These are phyloP conservation scores for Meyerozyma elateridarum DNA, from an alignment of 1,139 yeast genomes.

Conservation along the genomic window DNA sequence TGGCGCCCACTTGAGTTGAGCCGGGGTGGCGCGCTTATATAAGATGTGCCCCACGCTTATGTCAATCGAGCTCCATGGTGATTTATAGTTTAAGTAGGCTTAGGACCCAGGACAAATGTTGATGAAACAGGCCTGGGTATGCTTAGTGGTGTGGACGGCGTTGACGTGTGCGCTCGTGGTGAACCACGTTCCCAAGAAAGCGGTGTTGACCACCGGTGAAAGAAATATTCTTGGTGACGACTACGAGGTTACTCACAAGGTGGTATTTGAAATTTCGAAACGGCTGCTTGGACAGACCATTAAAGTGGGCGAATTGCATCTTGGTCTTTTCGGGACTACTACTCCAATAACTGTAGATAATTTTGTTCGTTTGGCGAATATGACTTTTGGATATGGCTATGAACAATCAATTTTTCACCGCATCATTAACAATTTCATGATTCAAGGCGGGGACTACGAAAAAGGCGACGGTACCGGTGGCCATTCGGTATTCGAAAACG, in stretches of 20 bases:
- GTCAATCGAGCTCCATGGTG: too few species aligned
- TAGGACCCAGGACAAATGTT: too few species aligned
- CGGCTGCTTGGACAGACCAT: conserved; percentile 3
- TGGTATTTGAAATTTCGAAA: conserved; percentile 9
- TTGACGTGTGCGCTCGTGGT: background rate
- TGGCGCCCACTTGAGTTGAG: too few species aligned
- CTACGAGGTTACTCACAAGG: conserved; percentile 12
- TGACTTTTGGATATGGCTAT: conserved; percentile 35
- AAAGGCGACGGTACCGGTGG: conserved; percentile 27
- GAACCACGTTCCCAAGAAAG: background rate
- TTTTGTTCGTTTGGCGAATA: conserved; percentile 29
- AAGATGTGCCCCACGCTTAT: too few species aligned
- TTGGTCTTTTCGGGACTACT: conserved; percentile 20
- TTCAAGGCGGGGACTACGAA: conserved; percentile 38
- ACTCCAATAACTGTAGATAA: conserved; percentile 38
- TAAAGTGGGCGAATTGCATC: conserved; percentile 16
- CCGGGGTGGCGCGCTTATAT: too few species aligned
- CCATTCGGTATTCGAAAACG: conserved; percentile 23
- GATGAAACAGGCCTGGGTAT: too few species aligned
- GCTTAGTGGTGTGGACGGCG: background rate
- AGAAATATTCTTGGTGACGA: conserved; percentile 7
- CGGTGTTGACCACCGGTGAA: background rate
- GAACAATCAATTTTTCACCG: conserved; percentile 29
- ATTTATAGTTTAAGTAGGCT: too few species aligned
- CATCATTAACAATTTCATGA: conserved; percentile 33